Evolutionary conservation across 1,284 basidiomycete species (phyloP).

Genomic region (Microbotryomycetes sp.): DNA sequence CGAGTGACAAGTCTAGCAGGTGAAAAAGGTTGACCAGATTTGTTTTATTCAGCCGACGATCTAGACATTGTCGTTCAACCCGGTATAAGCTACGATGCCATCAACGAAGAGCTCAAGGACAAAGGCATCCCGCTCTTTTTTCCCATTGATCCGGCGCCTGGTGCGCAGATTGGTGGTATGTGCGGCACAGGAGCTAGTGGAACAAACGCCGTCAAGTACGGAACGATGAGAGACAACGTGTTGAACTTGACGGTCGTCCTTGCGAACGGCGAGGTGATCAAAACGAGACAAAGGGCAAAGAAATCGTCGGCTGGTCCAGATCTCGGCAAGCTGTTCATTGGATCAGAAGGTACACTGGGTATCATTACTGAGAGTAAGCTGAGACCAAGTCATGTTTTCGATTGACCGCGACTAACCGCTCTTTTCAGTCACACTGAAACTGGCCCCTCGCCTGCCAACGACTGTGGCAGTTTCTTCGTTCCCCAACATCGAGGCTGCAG

Average conservation of each 20-base stretch:
- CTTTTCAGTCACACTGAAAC: slow-evolving; percentile 66
- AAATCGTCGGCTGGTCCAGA: slow-evolving; percentile 92
- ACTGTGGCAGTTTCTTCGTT: slow-evolving; percentile 51
- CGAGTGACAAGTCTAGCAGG: not conserved
- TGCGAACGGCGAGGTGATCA: slow-evolving; percentile 85
- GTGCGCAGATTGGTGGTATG: slow-evolving; percentile 65
- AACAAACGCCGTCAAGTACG: slow-evolving; percentile 83
- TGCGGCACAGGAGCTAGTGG: slow-evolving; percentile 46
- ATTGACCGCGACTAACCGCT: slow-evolving; percentile 17
- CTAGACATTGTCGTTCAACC: slow-evolving; percentile 58
- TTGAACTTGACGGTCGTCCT: slow-evolving; percentile 69
- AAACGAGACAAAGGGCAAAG: slow-evolving; percentile 65
- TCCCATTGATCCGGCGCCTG: slow-evolving; percentile 54
- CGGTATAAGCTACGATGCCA: slow-evolving; percentile 77
- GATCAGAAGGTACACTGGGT: slow-evolving; percentile 88
- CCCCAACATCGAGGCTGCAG: slow-evolving; percentile 50
- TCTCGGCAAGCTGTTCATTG: slow-evolving; percentile 83
- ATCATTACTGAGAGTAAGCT: slow-evolving; percentile 75
- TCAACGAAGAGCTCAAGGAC: slow-evolving; percentile 66
- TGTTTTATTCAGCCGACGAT: slow-evolving; percentile 58
- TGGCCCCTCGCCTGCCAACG: slow-evolving; percentile 69
- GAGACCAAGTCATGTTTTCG: not conserved
- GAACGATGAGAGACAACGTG: slow-evolving; percentile 49
- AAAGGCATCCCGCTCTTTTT: slow-evolving; percentile 78
- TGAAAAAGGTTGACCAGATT: not conserved